Evolutionary conservation across 1,284 basidiomycete genomes (phyloP), one percentile per base, ranked within the genome.

Genomic region (Chiua sp.): DNA sequence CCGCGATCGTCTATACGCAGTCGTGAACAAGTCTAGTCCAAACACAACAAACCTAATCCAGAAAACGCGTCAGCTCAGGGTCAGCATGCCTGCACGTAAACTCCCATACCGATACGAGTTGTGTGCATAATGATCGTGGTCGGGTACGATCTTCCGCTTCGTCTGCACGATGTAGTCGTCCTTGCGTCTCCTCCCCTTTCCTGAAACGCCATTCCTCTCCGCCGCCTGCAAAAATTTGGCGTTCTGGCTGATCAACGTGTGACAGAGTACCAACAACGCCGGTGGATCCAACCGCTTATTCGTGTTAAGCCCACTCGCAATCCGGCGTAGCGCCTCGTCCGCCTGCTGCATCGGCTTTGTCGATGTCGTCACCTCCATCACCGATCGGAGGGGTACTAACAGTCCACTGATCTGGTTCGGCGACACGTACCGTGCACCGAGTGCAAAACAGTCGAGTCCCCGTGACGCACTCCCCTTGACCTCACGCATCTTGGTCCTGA

Each of bases 401-500:
- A 99, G 78, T 30, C 84, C 83, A 59, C 88, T 89, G 71, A 98
- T 87, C 67, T 90, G 89, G 20, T 78, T 72, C 3, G 94, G 91
- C 1, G 91, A 90, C 60, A 95, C 84, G 65, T 86, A 80, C 61
- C 88, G 88, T 5, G 94, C 88, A n/a, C 92, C 78, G 61, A 96
- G 85, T 28, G 88, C 85, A 70, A 97, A 94, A 1, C 92, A 89
- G 72, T 98, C 94, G 50, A 96, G 79, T 6, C 90, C 93, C 70
- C 90, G 90, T 20, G 91, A 88, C 3, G 87, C 81, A 10, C 94
- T 93, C 4, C 87, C 82, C 47, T 89, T 85, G 23, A 96, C 96
- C 77, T 98, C 96, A 26, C 91, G 85, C 87, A 95, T 92, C 77
- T 94, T 98, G 20, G 95, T 97, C 79, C 91, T 94, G 86, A 96